These are phyloP conservation scores for Alloteropsis semialata DNA, from an alignment of 176 grass and related monocot species.

Conservation along the genomic window DNA sequence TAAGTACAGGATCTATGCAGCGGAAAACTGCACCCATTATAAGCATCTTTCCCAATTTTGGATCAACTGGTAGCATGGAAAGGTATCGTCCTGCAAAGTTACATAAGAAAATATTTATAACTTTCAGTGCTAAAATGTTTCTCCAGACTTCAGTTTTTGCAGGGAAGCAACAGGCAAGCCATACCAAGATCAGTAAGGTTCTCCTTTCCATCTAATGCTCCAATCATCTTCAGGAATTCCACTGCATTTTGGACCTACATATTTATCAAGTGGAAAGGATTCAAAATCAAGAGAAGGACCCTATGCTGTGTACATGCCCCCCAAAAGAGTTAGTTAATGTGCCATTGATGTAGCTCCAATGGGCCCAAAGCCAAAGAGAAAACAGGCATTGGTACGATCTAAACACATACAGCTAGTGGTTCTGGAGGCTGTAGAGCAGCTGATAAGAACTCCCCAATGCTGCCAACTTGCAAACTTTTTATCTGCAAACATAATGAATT, in stretches of 20 bases:
- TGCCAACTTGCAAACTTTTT: slow-evolving; percentile 89
- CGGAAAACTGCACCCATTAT: slow-evolving; percentile 94
- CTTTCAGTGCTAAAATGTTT: slow-evolving; percentile 24
- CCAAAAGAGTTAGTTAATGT: background rate
- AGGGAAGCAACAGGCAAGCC: slow-evolving; percentile 9
- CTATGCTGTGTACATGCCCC: slow-evolving; percentile 1
- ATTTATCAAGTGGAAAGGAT: slow-evolving; percentile 13
- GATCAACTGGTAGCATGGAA: slow-evolving; percentile 97
- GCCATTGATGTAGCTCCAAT: background rate
- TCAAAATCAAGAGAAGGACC: background rate
- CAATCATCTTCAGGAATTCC: slow-evolving; percentile 95
- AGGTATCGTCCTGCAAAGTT: slow-evolving; percentile 75
- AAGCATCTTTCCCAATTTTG: slow-evolving; percentile 98
- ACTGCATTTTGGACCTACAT: slow-evolving; percentile 93
- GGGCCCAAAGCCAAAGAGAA: background rate
- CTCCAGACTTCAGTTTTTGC: background rate
- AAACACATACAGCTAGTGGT: slow-evolving; percentile 69
- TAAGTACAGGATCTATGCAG: slow-evolving; percentile 90
- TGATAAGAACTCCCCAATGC: slow-evolving; percentile 84
- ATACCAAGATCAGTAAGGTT: slow-evolving; percentile 91
- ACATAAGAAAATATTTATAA: slow-evolving; percentile 26
- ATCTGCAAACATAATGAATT: slow-evolving; percentile 98
- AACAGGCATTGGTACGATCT: background rate
- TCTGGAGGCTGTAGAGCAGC: slow-evolving; percentile 88
- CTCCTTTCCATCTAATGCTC: slow-evolving; percentile 78